Conservation (phyloP, 495 filamentous ascomycete genomes). For the Xylaria intraflava region DNA sequence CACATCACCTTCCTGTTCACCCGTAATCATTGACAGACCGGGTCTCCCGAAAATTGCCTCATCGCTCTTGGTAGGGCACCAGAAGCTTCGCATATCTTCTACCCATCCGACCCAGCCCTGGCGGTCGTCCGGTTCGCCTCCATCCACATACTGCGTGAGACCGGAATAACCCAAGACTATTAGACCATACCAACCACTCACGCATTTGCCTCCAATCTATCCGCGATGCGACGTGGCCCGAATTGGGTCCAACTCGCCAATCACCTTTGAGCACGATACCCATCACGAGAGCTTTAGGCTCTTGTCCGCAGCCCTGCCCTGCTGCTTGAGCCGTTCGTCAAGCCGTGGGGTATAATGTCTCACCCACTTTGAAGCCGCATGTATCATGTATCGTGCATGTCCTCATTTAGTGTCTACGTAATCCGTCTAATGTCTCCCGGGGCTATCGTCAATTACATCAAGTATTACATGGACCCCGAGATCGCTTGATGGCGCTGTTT, state of each 20-base stretch:
- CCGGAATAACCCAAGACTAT: background rate
- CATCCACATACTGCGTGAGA: background rate
- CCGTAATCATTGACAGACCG: background rate
- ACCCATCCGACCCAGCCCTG: background rate
- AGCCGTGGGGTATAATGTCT: slow-evolving; percentile 14
- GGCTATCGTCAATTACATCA: slow-evolving; percentile 13
- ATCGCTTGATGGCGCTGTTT: slow-evolving; percentile 23
- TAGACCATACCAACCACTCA: background rate
- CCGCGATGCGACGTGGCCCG: slow-evolving; percentile 47
- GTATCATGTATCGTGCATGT: slow-evolving; percentile 26
- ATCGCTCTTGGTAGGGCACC: background rate
- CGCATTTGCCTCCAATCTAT: background rate
- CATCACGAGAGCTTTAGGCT: slow-evolving; percentile 38
- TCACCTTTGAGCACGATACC: slow-evolving; percentile 34
- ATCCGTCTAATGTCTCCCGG: slow-evolving; percentile 7
- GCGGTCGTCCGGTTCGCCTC: background rate
- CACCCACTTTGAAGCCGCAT: slow-evolving; percentile 17
- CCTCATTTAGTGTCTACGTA: background rate
- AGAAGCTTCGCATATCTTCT: background rate
- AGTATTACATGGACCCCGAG: slow-evolving; percentile 18
- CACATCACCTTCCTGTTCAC: background rate
- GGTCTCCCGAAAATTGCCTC: slow-evolving; percentile 6
- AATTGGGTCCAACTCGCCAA: slow-evolving; percentile 35
- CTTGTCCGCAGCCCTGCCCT: slow-evolving; percentile 21
- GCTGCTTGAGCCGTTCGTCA: slow-evolving; percentile 15